phyloP scores from a whole-genome alignment of 768 basidiomycete genomes.

The Lactarius sp. region DNA sequence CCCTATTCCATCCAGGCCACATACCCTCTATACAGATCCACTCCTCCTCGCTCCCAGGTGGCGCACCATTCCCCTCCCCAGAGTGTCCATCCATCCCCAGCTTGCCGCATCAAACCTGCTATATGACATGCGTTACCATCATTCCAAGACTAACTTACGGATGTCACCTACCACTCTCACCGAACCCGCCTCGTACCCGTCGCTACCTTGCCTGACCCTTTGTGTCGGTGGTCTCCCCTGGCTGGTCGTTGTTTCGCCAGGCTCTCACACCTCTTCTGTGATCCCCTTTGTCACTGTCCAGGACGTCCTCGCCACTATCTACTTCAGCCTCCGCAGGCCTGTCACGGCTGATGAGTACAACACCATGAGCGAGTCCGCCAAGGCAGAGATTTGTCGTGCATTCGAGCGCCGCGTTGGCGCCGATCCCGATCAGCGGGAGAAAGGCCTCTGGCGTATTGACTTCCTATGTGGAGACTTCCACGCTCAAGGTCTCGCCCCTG shows the following conservation, averaged over 20 bases:
- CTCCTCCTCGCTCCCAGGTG: no score
- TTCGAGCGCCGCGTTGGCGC: no score
- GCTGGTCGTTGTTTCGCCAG: neutral
- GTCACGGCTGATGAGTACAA: slow-evolving; percentile 5
- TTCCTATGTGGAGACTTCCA: neutral
- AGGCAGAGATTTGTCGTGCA: no score
- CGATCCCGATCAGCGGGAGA: slow-evolving; percentile 1
- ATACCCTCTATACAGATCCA: no score
- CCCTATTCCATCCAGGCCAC: no score
- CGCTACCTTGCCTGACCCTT: neutral
- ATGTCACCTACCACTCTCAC: no score
- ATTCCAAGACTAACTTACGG: neutral
- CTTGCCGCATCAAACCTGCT: no score
- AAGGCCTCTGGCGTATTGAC: neutral
- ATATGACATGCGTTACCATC: no score
- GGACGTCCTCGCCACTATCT: neutral
- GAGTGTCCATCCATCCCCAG: no score
- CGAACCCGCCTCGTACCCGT: slow-evolving; percentile 1
- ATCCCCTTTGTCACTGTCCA: slow-evolving; percentile 6
- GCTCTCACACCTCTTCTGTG: neutral
- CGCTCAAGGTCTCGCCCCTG: slow-evolving; percentile 9
- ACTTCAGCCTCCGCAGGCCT: slow-evolving; percentile 8
- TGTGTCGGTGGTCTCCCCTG: slow-evolving; percentile 7
- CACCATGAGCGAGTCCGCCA: no score
- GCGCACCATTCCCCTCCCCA: no score